Evolutionary conservation across 2,329 filamentous ascomycete species (phyloP).

Genomic region (Amphichorda felina): DNA sequence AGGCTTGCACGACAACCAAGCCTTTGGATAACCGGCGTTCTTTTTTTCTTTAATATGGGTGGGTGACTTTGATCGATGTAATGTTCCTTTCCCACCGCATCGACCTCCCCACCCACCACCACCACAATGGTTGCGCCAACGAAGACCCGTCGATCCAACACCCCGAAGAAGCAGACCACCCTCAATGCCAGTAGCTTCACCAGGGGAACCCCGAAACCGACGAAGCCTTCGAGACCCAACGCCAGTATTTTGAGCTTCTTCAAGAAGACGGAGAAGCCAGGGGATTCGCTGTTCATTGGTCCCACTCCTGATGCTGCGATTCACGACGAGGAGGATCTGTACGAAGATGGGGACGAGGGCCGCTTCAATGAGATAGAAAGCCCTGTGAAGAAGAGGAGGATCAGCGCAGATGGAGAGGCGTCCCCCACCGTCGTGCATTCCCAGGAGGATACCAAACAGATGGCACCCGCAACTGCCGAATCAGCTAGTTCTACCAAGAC

Average conservation of each 20-base stretch:
- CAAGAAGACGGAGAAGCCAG: conserved; percentile 51
- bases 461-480: too few relatives aligned
- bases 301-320: conserved; percentile 11
- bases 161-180: conserved; percentile 17
- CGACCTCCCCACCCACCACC: not conserved
- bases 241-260: conserved; percentile 65
- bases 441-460: too few relatives aligned
- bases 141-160: conserved; percentile 17
- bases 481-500: conserved; percentile 5
- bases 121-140: conserved; percentile 20
- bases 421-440: too few relatives aligned
- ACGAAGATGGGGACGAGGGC: conserved; percentile 12
- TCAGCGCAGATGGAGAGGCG: not conserved
- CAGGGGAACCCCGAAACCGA: conserved; percentile 8
- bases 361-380: conserved; percentile 21
- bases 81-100: too few relatives aligned
- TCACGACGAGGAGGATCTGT: conserved; percentile 16
- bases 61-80: too few relatives aligned
- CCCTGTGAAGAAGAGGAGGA: conserved; percentile 13
- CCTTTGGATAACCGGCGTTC: too few relatives aligned
- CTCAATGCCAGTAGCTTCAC: conserved; percentile 1
- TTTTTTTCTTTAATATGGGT: too few relatives aligned
- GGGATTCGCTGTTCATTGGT: conserved; percentile 45
- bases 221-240: conserved; percentile 35
- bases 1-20: too few relatives aligned